Base-by-base conservation (phyloP, 2,329 filamentous ascomycete species). In the Xylariomycetidae sp. region DNA sequence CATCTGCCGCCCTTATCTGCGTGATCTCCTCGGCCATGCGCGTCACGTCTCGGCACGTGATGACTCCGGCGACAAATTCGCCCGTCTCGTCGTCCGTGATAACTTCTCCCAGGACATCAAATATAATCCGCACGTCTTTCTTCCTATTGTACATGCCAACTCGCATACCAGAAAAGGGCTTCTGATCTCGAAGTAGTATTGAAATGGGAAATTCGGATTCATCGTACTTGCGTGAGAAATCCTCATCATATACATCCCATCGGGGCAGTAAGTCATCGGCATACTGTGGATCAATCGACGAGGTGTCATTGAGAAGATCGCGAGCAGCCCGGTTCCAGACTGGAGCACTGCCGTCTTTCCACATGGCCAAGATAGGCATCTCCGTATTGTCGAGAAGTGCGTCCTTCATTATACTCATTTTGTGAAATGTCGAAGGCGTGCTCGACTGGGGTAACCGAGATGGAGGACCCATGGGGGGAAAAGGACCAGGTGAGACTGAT, bases 311-410 rank as follows among this genome's bases (percentile, higher is more conserved):
- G 38, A 79, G 67, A n/a, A 82, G 56, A 4, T 61, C 56, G 10
- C 72, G 63, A 10, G 74, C 74, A 4, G 82, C 82, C 45, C 73
- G 75, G 50, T 90, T 90, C 4, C 84, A 80, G 27, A 88, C 79
- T 0, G 77, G 80, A 29, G 88, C 78, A 30, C 76, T 82, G 33
- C 82, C 77, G 44, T 90, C 85, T 51, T 81, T 83, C 85, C 85
- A 89, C 78, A 88, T 85, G 16, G 82, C 81, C 27, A 88, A 65
- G 15, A 87, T 81, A 0, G 85, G 85, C 52, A 86, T 79, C 40
- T 78, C 74, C 16, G 85, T 85, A 25, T 79, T 85, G 51, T 88
- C 83, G 6, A 90, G 63, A 14, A 89, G 68, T 1, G 84, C 83
- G 52, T 89, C 84, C 56, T 88, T 89, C 64, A 90, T 77, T 31